These are phyloP conservation scores for Abortiporus biennis DNA, from an alignment of 1,284 basidiomycete species.

Conservation along the genomic window DNA sequence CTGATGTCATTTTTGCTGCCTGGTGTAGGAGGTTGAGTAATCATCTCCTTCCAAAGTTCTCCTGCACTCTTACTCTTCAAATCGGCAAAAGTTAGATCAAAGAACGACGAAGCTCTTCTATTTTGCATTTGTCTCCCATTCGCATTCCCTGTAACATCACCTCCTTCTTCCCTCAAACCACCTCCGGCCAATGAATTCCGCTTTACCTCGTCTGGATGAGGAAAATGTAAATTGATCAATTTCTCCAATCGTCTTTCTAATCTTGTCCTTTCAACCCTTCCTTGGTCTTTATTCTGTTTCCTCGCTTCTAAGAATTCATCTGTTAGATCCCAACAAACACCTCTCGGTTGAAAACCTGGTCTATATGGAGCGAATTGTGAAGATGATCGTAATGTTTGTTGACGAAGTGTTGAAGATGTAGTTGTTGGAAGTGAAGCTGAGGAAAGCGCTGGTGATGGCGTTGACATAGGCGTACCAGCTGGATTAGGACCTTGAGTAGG, in stretches of 20 bases:
- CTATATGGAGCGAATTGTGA: conserved; percentile 51
- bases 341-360: conserved; percentile 79
- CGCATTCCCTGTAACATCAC: conserved; percentile 10
- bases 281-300: conserved; percentile 47
- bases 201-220: conserved; percentile 26
- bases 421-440: conserved; percentile 23
- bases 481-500: conserved; percentile 15
- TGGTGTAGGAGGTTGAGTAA: conserved; percentile 37
- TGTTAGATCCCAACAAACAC: conserved; percentile 65
- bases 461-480: conserved; percentile 15
- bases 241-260: conserved; percentile 82
- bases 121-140: conserved; percentile 21
- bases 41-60: conserved; percentile 51
- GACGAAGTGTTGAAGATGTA: conserved; percentile 19
- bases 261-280: conserved; percentile 73
- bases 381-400: conserved; percentile 18
- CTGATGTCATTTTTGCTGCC: conserved; percentile 49
- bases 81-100: conserved; percentile 52
- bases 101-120: conserved; percentile 57
- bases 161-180: conserved; percentile 1
- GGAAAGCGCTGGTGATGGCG: conserved; percentile 20
- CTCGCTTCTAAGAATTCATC: conserved; percentile 71
- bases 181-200: conserved; percentile 18
- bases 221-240: conserved; percentile 80
- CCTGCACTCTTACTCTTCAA: conserved; percentile 54